These are phyloP conservation scores for Sarocladium kiliense DNA, from an alignment of 2,329 filamentous ascomycete species.

Conservation along the genomic window DNA sequence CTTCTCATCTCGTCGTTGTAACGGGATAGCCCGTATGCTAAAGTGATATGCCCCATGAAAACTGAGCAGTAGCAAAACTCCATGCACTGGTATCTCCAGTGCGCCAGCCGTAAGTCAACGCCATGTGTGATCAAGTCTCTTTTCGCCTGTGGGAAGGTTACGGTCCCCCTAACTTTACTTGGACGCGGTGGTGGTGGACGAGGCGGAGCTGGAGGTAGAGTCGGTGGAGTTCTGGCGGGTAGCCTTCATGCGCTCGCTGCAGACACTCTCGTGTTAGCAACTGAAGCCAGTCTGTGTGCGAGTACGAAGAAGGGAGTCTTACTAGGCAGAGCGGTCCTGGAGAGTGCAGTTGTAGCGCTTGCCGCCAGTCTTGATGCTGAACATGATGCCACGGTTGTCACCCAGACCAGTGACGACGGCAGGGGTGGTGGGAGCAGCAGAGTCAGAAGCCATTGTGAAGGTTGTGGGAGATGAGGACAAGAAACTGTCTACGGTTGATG, in stretches of 20 bases:
- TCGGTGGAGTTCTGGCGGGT: constrained; percentile 29
- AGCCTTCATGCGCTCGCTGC: constrained; percentile 36
- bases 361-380: constrained; percentile 40
- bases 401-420: constrained; percentile 23
- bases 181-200: neutral
- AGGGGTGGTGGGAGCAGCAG: neutral
- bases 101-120: constrained; percentile 6
- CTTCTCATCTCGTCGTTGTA: no score
- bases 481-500: no score
- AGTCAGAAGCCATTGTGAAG: constrained; percentile 13
- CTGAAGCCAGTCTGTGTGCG: no score
- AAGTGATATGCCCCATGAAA: neutral
- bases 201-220: constrained; percentile 24
- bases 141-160: no score
- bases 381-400: constrained; percentile 37
- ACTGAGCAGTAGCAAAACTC: neutral
- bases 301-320: no score
- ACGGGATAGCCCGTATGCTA: neutral
- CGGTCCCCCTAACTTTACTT: neutral
- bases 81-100: neutral
- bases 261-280: constrained; percentile 10
- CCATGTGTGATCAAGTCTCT: no score
- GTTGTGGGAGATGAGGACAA: neutral
- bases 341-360: constrained; percentile 34
- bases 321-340: constrained; percentile 40